These are phyloP conservation scores for Plicaturopsis crispa DNA, from an alignment of 768 basidiomycete genomes.

Conservation along the genomic window DNA sequence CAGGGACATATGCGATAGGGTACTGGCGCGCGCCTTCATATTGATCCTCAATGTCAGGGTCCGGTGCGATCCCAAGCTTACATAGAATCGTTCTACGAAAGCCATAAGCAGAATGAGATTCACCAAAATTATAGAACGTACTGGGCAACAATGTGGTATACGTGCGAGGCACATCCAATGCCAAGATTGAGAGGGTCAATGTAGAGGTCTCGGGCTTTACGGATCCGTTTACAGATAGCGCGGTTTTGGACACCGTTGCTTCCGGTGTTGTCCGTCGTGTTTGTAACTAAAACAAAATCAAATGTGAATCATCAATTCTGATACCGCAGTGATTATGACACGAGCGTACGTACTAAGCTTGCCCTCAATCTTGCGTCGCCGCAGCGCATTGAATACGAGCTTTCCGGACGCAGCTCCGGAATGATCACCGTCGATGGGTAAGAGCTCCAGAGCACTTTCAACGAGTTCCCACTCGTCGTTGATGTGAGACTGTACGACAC, in stretches of 20 bases:
- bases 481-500: conserved; percentile 5
- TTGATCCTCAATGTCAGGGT: not conserved
- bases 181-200: conserved; percentile 6
- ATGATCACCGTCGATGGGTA: conserved; percentile 5
- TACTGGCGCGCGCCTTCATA: not conserved
- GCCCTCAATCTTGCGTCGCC: conserved; percentile 1
- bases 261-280: conserved; percentile 7
- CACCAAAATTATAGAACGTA: conserved; percentile 1
- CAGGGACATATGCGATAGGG: not conserved
- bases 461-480: conserved; percentile 6
- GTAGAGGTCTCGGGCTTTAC: conserved; percentile 4
- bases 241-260: conserved; percentile 9
- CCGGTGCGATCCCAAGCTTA: not conserved
- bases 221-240: not conserved
- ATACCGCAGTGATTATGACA: too few species aligned
- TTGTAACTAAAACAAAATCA: conserved; percentile 7
- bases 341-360: conserved; percentile 5
- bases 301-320: conserved; percentile 1
- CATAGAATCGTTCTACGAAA: not conserved
- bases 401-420: conserved; percentile 6
- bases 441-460: conserved; percentile 6
- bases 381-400: conserved; percentile 5
- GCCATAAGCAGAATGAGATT: not conserved
- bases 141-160: conserved; percentile 9
- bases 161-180: conserved; percentile 10